A percentile compares a stretch with the other conserved stretches of the same genome.
phyloP scores from a whole-genome alignment of 2,329 filamentous ascomycete genomes.

The Trichoderma cornu-damae region DNA sequence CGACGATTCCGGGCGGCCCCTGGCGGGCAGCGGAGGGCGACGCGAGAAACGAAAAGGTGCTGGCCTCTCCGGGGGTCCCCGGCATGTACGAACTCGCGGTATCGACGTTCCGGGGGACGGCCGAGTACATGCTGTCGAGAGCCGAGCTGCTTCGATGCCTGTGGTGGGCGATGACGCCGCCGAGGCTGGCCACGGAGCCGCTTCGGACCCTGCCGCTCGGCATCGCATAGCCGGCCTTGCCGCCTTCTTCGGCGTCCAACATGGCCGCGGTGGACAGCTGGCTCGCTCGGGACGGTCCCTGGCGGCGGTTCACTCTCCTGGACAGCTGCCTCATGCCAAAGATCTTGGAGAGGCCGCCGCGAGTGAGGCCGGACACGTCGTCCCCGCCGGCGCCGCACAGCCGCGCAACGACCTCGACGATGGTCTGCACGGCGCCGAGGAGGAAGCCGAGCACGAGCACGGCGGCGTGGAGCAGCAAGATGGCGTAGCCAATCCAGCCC shows the following conservation, averaged over 20 bases:
- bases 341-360: conserved; percentile 82
- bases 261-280: conserved; percentile 80
- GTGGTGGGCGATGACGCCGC: conserved; percentile 41
- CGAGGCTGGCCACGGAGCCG: conserved; percentile 56
- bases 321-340: conserved; percentile 89
- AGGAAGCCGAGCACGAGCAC: conserved; percentile 90
- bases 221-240: conserved; percentile 55
- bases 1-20: conserved; percentile 39
- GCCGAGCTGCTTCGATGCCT: conserved; percentile 51
- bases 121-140: conserved; percentile 46
- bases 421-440: conserved; percentile 82
- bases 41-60: conserved; percentile 65
- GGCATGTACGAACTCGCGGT: conserved; percentile 63
- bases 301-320: conserved; percentile 60
- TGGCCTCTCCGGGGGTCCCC: conserved; percentile 67
- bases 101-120: conserved; percentile 45
- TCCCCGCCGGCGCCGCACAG: conserved; percentile 78
- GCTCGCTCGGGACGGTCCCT: conserved; percentile 66
- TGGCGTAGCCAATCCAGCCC: conserved; percentile 93
- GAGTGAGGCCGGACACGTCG: conserved; percentile 60
- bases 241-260: conserved; percentile 62
- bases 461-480: conserved; percentile 76
- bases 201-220: conserved; percentile 53
- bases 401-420: conserved; percentile 81
- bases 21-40: conserved; percentile 49